Evolutionary conservation across 257 asterid species (phyloP), one percentile per base, ranked within the genome.

Genomic region (Eustoma russellianum): DNA sequence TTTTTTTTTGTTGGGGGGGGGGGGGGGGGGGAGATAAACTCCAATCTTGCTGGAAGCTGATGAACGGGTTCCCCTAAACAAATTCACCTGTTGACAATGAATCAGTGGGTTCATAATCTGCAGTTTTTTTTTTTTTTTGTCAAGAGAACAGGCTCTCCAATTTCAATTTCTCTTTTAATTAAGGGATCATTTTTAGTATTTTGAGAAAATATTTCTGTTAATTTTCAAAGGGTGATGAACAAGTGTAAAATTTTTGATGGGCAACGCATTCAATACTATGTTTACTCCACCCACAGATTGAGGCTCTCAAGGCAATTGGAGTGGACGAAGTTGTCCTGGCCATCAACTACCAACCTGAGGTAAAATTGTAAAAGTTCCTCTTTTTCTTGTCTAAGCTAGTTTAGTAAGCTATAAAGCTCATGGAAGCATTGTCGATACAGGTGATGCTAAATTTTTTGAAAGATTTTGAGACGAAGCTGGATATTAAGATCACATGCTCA

Each of bases 281-380:
- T 11, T 38, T 38, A 38, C 43, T 38, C 9, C 43, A 38, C 43
- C 43, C 64, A 54, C 85, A 86, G 98, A 86, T 90, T 24, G 95
- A 90, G 61, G 98, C 96, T 56, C 83, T 90, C 59, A 83, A 86
- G 64, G 91, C 88, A 61, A 65, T 79, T 64, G 98, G 98, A 68
- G 98, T 90, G 68, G 80, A 93, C 56, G 95, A 90, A 80, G 96
- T 90, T 54, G 92, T 90, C 51, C 83, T 90, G 60, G 98, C 98
- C 44, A 86, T 90, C 74, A 90, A 83, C 70, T 90, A 90, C 72
- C 96, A 90, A 76, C 98, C 96, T 2, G 96, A 86, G 96, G 98
- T 90, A 63, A 62, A 45, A 43, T 54, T 40, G 50, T 28, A 40
- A 9, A 24, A 30, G 17, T 17, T n/a, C 30, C 24, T 7, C n/a